A percentile compares a stretch with the other conserved stretches of the same genome.
Conservation (phyloP, 139 green algal species). For the Mychonastes homosphaera region DNA sequence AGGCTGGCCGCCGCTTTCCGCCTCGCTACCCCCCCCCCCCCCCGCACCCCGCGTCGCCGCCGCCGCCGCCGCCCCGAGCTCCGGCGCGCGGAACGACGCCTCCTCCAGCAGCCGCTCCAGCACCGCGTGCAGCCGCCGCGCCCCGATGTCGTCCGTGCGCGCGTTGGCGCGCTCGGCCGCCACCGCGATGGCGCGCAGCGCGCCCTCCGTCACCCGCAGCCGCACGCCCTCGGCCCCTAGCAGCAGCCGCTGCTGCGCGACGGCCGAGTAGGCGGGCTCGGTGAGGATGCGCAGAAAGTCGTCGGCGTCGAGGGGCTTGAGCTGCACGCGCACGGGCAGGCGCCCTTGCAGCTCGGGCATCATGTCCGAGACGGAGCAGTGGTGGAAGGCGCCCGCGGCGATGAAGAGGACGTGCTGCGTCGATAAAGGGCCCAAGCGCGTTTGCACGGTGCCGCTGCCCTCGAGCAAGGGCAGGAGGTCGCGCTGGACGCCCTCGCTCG, state of each 20-base stretch:
- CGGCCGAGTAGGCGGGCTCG: slow-evolving; percentile 51
- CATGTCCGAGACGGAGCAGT: slow-evolving; percentile 66
- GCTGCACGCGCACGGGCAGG: slow-evolving; percentile 90
- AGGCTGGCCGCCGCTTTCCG: too few species aligned
- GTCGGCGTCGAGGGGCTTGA: slow-evolving; percentile 57
- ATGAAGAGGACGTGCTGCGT: slow-evolving; percentile 99
- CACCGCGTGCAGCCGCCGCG: slow-evolving; percentile 83
- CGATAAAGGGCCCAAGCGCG: slow-evolving; percentile 87
- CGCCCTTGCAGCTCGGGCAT: slow-evolving; percentile 63
- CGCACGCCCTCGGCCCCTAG: slow-evolving; percentile 81
- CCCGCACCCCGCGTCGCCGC: not conserved
- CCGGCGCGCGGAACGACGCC: slow-evolving; percentile 81
- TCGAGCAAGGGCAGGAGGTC: slow-evolving; percentile 98
- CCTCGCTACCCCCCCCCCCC: slow-evolving; percentile 1
- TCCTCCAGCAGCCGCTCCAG: slow-evolving; percentile 89
- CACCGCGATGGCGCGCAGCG: slow-evolving; percentile 56
- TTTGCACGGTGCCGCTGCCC: slow-evolving; percentile 56
- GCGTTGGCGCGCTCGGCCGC: slow-evolving; percentile 71
- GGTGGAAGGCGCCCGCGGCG: slow-evolving; percentile 83
- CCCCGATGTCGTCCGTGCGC: slow-evolving; percentile 88
- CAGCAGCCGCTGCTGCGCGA: slow-evolving; percentile 41
- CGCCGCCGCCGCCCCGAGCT: slow-evolving; percentile 30
- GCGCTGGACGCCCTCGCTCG: slow-evolving; percentile 76
- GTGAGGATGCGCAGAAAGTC: slow-evolving; percentile 77
- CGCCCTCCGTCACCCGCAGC: slow-evolving; percentile 76